phyloP scores from a whole-genome alignment of 164 flowering plant genomes.

The Stephania japonica region DNA sequence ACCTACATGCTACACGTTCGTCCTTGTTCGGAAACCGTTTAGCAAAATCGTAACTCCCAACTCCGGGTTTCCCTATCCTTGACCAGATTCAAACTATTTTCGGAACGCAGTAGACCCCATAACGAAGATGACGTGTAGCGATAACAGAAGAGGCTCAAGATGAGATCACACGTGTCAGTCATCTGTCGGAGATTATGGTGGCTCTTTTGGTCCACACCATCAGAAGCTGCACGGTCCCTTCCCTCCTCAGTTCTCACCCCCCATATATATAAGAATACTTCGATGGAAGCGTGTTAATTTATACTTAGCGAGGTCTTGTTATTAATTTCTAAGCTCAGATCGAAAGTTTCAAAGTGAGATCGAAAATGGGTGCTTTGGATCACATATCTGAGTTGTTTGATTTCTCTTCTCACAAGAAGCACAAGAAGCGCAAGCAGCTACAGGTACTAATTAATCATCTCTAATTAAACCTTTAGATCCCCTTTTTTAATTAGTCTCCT shows the following conservation, averaged over 20 bases:
- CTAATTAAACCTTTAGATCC: neutral
- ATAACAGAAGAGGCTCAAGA: neutral
- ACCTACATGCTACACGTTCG: no score
- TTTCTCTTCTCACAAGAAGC: slow-evolving; percentile 16
- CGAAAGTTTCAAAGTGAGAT: neutral
- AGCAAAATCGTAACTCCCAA: no score
- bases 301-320: no score
- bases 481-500: neutral
- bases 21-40: no score
- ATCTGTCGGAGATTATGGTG: neutral
- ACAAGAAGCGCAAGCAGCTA: slow-evolving; percentile 28
- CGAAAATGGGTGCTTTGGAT: slow-evolving; percentile 35
- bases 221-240: neutral
- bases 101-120: neutral
- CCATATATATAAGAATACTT: neutral
- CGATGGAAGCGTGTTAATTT: neutral
- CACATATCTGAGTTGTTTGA: slow-evolving; percentile 24
- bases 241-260: neutral
- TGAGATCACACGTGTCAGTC: neutral
- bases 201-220: neutral
- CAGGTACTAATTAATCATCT: no score
- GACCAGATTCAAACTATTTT: neutral
- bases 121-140: neutral
- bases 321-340: no score
- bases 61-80: no score